Base-by-base conservation (phyloP, 129 eudicot genomes). In the Solidago caesia region DNA sequence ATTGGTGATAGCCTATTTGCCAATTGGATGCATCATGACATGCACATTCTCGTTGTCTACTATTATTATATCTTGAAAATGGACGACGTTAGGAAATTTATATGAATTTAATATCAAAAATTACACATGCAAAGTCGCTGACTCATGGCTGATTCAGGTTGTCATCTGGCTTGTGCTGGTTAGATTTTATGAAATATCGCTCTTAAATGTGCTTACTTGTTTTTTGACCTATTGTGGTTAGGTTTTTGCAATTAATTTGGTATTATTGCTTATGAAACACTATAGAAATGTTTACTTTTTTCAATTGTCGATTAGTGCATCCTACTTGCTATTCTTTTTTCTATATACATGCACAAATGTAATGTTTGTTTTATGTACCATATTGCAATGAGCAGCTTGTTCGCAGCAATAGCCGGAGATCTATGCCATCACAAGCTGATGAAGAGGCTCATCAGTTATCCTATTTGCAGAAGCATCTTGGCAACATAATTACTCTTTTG, bases 371-470 rank as follows among this genome's bases (percentile, higher is more conserved):
- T 25, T 57, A 63, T 53, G 65, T 63, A 60, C 70, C 44, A 44
- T 76, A 42, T 70, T 74, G 12, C 63, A 41, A 27, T 61, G 46
- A 43, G 82, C 96, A 94, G 98, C 95, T 90, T 81, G 98, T 88
- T 70, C 91, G 98, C 59, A 90, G 98, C 86, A 94, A 90, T 76
- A 94, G 96, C 78, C 89, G 96, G 73, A 82, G 84, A 68, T 88
- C 86, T 76, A 87, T 94, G 91, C 97, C 97, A 80, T 94, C 97
- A 53, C 98, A 90, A 82, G 87, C 93, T 29, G 97, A 94, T 77
- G 98, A 94, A 80, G 97, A 94, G 86, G 93, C 97, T 48, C 97
- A 94, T 81, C 98, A 94, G 78, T 71, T 94, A 60, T 90, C 97
- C 16, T 94, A 91, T 77, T 82, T 94, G 77, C 98, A 90, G 68